Evolutionary conservation across 1,284 basidiomycete species (phyloP).

Genomic region (Melanopsichium pennsylvanicum): DNA sequence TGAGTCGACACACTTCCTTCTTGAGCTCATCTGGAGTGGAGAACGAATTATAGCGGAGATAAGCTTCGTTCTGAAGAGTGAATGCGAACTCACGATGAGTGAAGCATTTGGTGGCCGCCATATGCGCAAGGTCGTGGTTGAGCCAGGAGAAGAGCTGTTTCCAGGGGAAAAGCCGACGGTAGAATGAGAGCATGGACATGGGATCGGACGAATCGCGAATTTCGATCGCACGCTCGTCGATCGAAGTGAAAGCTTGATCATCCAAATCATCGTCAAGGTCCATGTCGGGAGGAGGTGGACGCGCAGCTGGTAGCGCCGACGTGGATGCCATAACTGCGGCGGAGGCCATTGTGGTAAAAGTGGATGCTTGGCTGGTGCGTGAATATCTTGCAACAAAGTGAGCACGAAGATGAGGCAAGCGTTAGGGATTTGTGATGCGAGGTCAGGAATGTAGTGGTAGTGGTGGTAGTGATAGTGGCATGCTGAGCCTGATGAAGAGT

Average conservation of each 20-base stretch:
- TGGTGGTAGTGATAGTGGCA: too few species aligned
- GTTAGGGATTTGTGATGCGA: too few species aligned
- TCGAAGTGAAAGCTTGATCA: constrained; percentile 45
- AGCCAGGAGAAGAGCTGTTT: constrained; percentile 93
- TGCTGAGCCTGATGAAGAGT: too few species aligned
- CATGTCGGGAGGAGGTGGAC: constrained; percentile 55
- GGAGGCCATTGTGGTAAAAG: constrained; percentile 36
- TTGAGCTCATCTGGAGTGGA: constrained; percentile 85
- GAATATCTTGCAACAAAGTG: neutral
- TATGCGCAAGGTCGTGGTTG: constrained; percentile 77
- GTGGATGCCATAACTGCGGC: constrained; percentile 37
- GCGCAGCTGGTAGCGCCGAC: constrained; percentile 36
- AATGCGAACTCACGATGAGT: constrained; percentile 92
- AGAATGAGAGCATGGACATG: constrained; percentile 84
- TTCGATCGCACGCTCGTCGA: constrained; percentile 61
- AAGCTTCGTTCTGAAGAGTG: constrained; percentile 87
- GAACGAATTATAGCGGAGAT: constrained; percentile 93
- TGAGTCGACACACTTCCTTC: constrained; percentile 72
- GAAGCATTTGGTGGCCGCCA: constrained; percentile 72
- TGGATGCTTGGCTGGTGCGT: neutral
- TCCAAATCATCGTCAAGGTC: constrained; percentile 47
- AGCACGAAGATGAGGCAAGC: too few species aligned
- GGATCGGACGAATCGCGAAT: constrained; percentile 69
- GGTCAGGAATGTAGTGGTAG: too few species aligned
- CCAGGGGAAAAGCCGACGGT: constrained; percentile 91